These are phyloP conservation scores for Diutina pseudorugosa DNA, from an alignment of 1,139 yeast species.

Conservation along the genomic window DNA sequence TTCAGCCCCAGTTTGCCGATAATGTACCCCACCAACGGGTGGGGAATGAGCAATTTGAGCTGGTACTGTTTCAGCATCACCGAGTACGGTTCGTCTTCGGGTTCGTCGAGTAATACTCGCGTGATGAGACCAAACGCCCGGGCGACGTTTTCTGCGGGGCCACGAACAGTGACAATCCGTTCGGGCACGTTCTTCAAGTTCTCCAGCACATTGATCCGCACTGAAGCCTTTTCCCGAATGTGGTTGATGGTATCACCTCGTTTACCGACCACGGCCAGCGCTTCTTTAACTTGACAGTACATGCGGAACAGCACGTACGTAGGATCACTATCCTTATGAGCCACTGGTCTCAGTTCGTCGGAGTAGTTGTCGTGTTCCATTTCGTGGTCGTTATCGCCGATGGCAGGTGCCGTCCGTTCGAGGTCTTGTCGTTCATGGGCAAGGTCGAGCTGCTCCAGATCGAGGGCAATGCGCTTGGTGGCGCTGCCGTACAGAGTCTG, in stretches of 20 bases:
- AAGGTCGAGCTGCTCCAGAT: conserved; percentile 19
- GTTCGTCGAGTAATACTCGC: conserved; percentile 56
- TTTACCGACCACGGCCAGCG: conserved; percentile 64
- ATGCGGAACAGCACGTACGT: conserved; percentile 57
- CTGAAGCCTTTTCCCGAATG: conserved; percentile 53
- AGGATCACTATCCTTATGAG: conserved; percentile 33
- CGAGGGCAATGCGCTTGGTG: conserved; percentile 61
- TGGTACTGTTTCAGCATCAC: conserved; percentile 42
- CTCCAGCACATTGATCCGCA: conserved; percentile 67
- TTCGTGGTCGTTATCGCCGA: conserved; percentile 9
- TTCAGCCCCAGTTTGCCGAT: conserved; percentile 72
- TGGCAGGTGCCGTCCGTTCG: conserved; percentile 24
- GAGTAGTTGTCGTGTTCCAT: conserved; percentile 11
- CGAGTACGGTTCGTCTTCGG: conserved; percentile 51
- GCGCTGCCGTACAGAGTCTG: conserved; percentile 16
- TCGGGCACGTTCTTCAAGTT: conserved; percentile 65
- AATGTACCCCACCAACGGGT: conserved; percentile 68
- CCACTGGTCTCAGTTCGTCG: conserved; percentile 13
- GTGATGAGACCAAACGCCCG: conserved; percentile 70
- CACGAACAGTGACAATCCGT: conserved; percentile 65
- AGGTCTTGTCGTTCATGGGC: background rate
- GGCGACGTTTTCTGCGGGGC: conserved; percentile 72
- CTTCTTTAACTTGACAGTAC: conserved; percentile 70
- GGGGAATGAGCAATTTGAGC: conserved; percentile 61
- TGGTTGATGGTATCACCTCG: conserved; percentile 63